A percentile compares a stretch with the other conserved stretches of the same genome.
phyloP scores from a whole-genome alignment of 495 filamentous ascomycete genomes.

The Hypoxylon fragiforme region DNA sequence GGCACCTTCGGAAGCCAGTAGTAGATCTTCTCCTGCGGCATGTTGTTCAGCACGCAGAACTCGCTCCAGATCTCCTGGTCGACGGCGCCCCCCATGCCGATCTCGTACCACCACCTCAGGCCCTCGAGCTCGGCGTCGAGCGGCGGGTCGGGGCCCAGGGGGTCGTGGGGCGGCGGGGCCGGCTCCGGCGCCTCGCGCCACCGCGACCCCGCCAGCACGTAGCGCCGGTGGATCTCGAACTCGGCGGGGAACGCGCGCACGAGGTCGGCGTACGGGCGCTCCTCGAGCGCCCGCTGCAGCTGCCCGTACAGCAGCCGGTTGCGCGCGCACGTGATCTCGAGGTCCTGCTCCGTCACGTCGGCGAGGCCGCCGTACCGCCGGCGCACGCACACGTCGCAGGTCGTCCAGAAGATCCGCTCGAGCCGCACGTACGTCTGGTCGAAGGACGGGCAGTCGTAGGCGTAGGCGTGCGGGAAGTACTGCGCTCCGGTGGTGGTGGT shows the following conservation, averaged over 20 bases:
- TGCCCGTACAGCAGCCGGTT: slow-evolving; percentile 6
- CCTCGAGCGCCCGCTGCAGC: background rate
- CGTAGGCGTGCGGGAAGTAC: background rate
- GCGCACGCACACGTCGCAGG: slow-evolving; percentile 3
- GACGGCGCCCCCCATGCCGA: background rate
- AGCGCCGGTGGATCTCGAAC: slow-evolving; percentile 12
- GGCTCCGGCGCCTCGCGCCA: slow-evolving; percentile 4
- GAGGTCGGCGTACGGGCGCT: slow-evolving; percentile 4
- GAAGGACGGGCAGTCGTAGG: background rate
- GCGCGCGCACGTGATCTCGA: background rate
- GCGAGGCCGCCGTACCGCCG: background rate
- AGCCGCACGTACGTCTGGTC: background rate
- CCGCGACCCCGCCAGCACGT: slow-evolving; percentile 3
- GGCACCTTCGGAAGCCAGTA: too few relatives aligned
- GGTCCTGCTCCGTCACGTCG: background rate
- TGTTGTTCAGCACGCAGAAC: too few relatives aligned
- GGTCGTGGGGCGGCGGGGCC: background rate
- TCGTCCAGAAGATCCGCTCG: slow-evolving; percentile 19
- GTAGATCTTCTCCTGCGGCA: too few relatives aligned
- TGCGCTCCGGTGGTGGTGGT: too few relatives aligned
- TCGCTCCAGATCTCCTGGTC: background rate
- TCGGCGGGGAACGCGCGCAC: slow-evolving; percentile 1
- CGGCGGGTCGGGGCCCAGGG: slow-evolving; percentile 9
- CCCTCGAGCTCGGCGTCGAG: background rate
- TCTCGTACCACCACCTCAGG: slow-evolving; percentile 10